Conservation (phyloP, 2,329 filamentous ascomycete genomes). For the Colletotrichum horii region DNA sequence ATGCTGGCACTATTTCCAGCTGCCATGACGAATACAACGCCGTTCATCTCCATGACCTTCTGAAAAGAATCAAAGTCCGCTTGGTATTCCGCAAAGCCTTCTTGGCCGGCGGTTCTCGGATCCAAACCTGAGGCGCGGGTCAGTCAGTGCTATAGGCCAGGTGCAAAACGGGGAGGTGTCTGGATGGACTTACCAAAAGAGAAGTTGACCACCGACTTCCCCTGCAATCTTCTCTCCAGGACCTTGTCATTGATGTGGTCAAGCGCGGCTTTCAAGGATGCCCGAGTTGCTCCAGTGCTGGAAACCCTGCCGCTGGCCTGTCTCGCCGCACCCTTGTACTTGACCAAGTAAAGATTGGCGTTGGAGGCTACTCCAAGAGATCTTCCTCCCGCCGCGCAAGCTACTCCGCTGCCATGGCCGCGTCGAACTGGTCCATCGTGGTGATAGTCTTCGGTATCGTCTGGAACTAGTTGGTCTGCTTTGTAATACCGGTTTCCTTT, state of each 20-base stretch:
- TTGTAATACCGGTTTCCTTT: not conserved
- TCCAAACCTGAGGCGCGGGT: not conserved
- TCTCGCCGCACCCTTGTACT: not conserved
- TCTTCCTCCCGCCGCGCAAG: not conserved
- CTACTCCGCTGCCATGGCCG: not conserved
- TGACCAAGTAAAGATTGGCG: not conserved
- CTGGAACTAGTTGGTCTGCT: not conserved
- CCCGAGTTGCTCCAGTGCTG: not conserved
- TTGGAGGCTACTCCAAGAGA: not conserved
- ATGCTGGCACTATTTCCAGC: not conserved
- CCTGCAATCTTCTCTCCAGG: not conserved
- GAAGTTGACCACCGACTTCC: not conserved
- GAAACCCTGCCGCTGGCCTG: not conserved
- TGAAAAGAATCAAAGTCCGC: not conserved
- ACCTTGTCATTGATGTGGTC: not conserved
- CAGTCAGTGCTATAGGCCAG: not conserved
- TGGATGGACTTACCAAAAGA: not conserved
- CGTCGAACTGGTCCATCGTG: not conserved
- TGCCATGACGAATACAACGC: not conserved
- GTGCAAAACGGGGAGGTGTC: not conserved
- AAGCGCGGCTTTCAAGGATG: not conserved
- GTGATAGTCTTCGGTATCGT: not conserved
- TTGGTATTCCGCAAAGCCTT: not conserved
- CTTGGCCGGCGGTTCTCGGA: not conserved
- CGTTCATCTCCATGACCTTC: not conserved